Evolutionary conservation across 2,329 filamentous ascomycete genomes (phyloP), one percentile per base, ranked within the genome.

Genomic region (Dactylellina sp.): DNA sequence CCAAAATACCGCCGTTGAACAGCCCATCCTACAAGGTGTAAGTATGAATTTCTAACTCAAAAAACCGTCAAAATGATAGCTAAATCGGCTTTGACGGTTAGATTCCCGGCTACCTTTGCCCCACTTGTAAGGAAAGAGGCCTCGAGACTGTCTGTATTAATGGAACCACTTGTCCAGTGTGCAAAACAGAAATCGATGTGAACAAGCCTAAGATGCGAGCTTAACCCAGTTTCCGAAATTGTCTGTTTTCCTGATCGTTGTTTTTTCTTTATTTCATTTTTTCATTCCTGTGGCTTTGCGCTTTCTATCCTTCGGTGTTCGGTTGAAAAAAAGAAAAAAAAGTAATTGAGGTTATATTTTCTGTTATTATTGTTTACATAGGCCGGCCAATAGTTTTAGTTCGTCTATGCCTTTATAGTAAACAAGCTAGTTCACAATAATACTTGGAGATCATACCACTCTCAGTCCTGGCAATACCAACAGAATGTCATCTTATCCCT

Each of bases 141-240:
- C 37, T 76, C 25, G 75, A 78, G 18, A 76, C 72, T n/a, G 70
- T 75, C 59, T 76, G 77, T 18, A 78, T 78, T 7, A 76, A 75
- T 14, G 77, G 77, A 0, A 76, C 76, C 20, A 76, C 76, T 6
- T 78, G 77, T 9, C 71, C 75, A 5, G 76, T 71, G 20, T 78
- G 77, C 16, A 44, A 52, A 25, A 66, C 61, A 2, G 70, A 74
- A 24, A 59, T 74, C 18, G 70, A 74, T 42, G 61, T 66, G 25
- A 74, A 74, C 28, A 66, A 66, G 37, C 61, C 70, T 9, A 59
- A 53, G n/a, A 47, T 56, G 25, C 20, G n/a, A 14, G 50, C 50
- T 28, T 50, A 50, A 32, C 12, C 28, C 24, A 2, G 20, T 50
- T n/a, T 20, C 24, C 24, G 46, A 32, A 16, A n/a, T 20, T 25